phyloP scores from a whole-genome alignment of 768 basidiomycete species.

The Russula emetica region DNA sequence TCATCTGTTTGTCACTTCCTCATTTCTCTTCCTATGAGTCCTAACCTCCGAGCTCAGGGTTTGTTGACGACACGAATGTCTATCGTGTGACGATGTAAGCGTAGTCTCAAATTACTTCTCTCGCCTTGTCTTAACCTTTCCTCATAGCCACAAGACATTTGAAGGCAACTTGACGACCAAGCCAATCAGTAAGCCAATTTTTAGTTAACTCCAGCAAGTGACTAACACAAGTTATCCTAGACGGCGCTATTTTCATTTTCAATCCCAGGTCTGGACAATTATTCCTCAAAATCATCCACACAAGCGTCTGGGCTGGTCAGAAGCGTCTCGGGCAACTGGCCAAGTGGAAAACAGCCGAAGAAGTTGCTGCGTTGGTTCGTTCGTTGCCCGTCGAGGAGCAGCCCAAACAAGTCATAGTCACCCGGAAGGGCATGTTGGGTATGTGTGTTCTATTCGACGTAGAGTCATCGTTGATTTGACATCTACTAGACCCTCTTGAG shows the following conservation, averaged over 20 bases:
- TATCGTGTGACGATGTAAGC: conserved; percentile 91
- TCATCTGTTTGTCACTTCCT: conserved; percentile 63
- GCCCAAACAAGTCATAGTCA: conserved; percentile 99
- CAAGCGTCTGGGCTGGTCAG: conserved; percentile 99
- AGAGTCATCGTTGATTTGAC: conserved; percentile 17
- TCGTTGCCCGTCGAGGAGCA: conserved; percentile 99
- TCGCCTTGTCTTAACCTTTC: conserved; percentile 25
- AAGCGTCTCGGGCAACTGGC: conserved; percentile 99
- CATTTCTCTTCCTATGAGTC: not conserved
- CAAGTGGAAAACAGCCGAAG: conserved; percentile 99
- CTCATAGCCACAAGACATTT: conserved; percentile 88
- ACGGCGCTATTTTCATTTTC: conserved; percentile 98
- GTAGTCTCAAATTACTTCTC: not conserved
- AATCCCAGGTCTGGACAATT: conserved; percentile 98
- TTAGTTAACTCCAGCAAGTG: not conserved
- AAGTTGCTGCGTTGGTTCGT: conserved; percentile 96
- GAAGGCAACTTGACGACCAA: conserved; percentile 99
- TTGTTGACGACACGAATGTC: conserved; percentile 99
- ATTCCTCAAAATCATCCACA: conserved; percentile 99
- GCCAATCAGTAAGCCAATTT: conserved; percentile 73
- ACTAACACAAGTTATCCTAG: conserved; percentile 36
- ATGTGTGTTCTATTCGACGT: conserved; percentile 30
- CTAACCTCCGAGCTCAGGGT: conserved; percentile 51
- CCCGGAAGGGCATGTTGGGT: conserved; percentile 99
- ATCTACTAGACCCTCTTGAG: conserved; percentile 74